Conservation (phyloP, 129 eudicot species). For the Oenanthe sinensis region DNA sequence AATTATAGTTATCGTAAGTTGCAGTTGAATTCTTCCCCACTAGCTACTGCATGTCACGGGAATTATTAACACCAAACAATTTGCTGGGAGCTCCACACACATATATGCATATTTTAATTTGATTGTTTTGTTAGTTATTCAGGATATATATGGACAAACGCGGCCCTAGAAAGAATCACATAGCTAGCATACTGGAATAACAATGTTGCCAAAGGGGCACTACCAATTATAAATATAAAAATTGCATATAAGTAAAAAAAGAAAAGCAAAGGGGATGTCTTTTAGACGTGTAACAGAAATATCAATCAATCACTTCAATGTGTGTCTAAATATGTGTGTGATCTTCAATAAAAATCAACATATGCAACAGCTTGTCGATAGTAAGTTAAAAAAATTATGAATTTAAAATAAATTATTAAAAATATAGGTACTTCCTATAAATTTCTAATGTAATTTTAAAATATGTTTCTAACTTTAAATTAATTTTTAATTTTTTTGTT, state of each 20-base stretch:
- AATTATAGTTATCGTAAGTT: too few species aligned
- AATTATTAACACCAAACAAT: neutral
- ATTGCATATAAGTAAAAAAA: too few species aligned
- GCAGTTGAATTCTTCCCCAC: neutral
- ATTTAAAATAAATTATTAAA: too few species aligned
- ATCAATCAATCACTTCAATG: neutral
- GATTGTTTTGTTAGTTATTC: neutral
- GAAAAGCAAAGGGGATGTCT: neutral
- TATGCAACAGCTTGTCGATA: too few species aligned
- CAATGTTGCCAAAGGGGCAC: neutral
- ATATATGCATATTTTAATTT: too few species aligned
- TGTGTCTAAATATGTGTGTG: neutral
- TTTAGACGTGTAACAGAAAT: neutral
- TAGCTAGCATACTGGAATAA: neutral
- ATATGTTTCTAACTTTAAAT: too few species aligned
- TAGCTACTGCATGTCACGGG: neutral
- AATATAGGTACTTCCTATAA: too few species aligned
- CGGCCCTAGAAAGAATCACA: neutral
- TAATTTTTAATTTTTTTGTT: too few species aligned
- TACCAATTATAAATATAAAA: neutral
- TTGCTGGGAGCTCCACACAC: neutral
- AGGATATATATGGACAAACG: neutral
- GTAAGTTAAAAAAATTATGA: too few species aligned
- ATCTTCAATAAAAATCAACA: too few species aligned
- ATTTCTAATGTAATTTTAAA: too few species aligned